phyloP scores from a whole-genome alignment of 2,329 filamentous ascomycete species.

The Fusarium lateritium region DNA sequence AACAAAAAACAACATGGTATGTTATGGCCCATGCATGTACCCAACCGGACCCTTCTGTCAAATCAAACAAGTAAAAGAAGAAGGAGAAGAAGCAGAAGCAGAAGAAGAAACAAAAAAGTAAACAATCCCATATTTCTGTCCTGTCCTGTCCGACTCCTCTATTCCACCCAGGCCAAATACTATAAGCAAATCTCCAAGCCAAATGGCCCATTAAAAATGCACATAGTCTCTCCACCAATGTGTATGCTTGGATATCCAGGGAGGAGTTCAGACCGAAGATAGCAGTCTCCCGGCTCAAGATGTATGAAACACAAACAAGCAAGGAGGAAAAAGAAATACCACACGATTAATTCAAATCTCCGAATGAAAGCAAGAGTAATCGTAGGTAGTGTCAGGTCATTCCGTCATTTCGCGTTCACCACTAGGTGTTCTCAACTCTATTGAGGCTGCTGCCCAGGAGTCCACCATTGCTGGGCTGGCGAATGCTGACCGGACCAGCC shows the following conservation, averaged over 20 bases:
- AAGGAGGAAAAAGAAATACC: constrained; percentile 11
- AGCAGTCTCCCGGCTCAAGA: constrained; percentile 38
- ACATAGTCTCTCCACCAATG: constrained; percentile 55
- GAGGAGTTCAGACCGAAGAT: constrained; percentile 49
- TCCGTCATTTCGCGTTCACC: constrained; percentile 43
- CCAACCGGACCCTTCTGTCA: constrained; percentile 18
- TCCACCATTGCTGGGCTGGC: constrained; percentile 72
- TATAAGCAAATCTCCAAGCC: constrained; percentile 53
- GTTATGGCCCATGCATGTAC: constrained; percentile 38
- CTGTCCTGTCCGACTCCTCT: constrained; percentile 56
- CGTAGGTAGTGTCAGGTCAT: constrained; percentile 36
- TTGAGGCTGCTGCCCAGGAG: constrained; percentile 64
- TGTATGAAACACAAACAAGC: constrained; percentile 26
- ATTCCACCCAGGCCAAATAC: constrained; percentile 56
- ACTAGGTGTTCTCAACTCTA: constrained; percentile 27
- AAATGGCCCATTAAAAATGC: constrained; percentile 50
- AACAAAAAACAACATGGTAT: constrained; percentile 39
- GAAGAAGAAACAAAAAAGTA: constrained; percentile 18
- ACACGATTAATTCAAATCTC: constrained; percentile 32
- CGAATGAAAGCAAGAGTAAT: constrained; percentile 27
- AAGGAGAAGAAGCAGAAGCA: constrained; percentile 1
- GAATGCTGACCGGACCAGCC: constrained; percentile 74
- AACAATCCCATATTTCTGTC: constrained; percentile 42
- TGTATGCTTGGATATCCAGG: constrained; percentile 57
- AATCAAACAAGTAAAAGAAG: constrained; percentile 13